Conservation (phyloP, 2,329 filamentous ascomycete species). For the Coniella vitis region DNA sequence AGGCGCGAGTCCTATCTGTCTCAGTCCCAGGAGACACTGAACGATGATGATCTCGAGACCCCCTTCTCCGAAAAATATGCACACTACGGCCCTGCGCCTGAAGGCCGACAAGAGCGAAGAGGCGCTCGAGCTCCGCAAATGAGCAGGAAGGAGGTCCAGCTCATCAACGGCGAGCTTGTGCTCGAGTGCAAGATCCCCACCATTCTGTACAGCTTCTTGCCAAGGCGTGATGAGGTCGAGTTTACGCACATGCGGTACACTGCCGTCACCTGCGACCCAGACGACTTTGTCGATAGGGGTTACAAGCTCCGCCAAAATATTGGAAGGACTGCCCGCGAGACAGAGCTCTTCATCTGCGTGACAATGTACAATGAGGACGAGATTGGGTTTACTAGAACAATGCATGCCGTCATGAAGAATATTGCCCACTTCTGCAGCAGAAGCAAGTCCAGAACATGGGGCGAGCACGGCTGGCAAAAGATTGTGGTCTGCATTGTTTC, state of each 20-base stretch:
- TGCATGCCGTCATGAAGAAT: conserved; percentile 99
- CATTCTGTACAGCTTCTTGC: conserved; percentile 94
- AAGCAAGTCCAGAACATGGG: conserved; percentile 90
- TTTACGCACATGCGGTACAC: conserved; percentile 99
- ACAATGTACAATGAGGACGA: conserved; percentile 99
- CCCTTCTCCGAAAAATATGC: conserved; percentile 53
- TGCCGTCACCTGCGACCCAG: conserved; percentile 94
- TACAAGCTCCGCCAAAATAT: conserved; percentile 93
- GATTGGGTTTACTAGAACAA: conserved; percentile 90
- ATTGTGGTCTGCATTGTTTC: conserved; percentile 97
- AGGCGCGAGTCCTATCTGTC: conserved; percentile 52
- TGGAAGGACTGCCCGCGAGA: conserved; percentile 75
- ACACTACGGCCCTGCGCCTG: conserved; percentile 82
- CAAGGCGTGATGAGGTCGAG: conserved; percentile 84
- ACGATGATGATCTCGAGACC: conserved; percentile 31
- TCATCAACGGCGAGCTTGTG: conserved; percentile 96
- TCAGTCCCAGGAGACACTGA: conserved; percentile 47
- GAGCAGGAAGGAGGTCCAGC: conserved; percentile 85
- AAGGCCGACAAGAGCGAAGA: conserved; percentile 78
- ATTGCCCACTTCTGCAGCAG: conserved; percentile 94
- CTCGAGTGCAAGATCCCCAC: conserved; percentile 99
- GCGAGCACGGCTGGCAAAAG: conserved; percentile 96
- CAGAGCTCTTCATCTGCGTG: conserved; percentile 90
- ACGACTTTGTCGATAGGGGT: conserved; percentile 81
- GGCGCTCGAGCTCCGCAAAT: conserved; percentile 83